Conservation (phyloP, 805 yeast species). For the Lipomyces oligophaga region DNA sequence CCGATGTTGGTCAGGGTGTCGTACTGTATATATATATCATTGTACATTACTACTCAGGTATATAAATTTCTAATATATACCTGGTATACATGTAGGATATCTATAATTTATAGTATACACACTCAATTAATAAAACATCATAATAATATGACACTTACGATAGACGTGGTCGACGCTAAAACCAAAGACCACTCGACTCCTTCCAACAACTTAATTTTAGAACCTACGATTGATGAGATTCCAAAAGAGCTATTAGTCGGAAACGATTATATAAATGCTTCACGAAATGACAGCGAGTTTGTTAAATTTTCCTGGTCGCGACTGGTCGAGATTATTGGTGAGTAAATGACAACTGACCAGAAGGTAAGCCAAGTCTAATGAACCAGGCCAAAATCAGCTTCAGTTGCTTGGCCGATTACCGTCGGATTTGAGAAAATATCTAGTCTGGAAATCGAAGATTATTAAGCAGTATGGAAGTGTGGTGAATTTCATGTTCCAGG, state of each 20-base stretch:
- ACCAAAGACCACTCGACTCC: too few relatives aligned
- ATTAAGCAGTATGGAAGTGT: conserved; percentile 30
- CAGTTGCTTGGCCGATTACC: conserved; percentile 32
- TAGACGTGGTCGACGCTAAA: too few relatives aligned
- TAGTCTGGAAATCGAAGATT: conserved; percentile 30
- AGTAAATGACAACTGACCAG: not conserved
- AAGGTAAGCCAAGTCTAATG: not conserved
- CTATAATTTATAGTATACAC: too few relatives aligned
- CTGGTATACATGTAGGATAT: too few relatives aligned
- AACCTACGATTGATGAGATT: not conserved
- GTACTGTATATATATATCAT: too few relatives aligned
- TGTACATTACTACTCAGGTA: too few relatives aligned
- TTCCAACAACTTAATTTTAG: too few relatives aligned
- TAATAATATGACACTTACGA: too few relatives aligned
- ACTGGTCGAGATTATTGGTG: conserved; percentile 31
- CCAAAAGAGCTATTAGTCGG: conserved; percentile 15
- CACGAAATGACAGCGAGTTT: conserved; percentile 28
- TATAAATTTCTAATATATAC: too few relatives aligned
- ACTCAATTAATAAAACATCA: too few relatives aligned
- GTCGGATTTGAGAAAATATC: conserved; percentile 31
- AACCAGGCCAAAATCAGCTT: conserved; percentile 27
- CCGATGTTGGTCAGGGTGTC: too few relatives aligned
- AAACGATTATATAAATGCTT: conserved; percentile 10
- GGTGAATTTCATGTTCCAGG: conserved; percentile 29
- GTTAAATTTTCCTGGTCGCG: conserved; percentile 31